These are phyloP conservation scores for Botrytis fabae DNA, from an alignment of 2,329 filamentous ascomycete species.

Conservation along the genomic window DNA sequence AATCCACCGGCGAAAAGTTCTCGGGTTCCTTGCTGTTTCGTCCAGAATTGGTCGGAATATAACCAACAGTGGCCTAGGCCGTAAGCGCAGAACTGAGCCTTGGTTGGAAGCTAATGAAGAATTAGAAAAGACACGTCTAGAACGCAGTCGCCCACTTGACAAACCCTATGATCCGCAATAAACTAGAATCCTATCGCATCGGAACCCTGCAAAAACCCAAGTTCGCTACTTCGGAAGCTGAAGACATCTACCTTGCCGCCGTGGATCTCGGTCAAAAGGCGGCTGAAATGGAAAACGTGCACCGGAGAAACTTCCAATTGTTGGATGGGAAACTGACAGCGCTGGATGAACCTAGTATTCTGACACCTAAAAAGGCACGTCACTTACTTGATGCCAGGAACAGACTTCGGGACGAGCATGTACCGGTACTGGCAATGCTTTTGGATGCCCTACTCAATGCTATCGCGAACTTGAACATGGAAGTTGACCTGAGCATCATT, in stretches of 20 bases:
- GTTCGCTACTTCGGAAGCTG: not conserved
- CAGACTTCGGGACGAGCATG: not conserved
- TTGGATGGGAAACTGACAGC: constrained; percentile 4
- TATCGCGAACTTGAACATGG: not conserved
- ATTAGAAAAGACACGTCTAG: constrained; percentile 8
- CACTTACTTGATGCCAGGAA: not conserved
- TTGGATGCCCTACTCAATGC: not conserved
- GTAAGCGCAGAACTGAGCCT: not conserved
- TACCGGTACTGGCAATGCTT: not conserved
- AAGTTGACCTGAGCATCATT: not conserved
- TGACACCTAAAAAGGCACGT: not conserved
- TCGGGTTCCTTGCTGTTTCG: constrained; percentile 3
- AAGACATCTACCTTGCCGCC: not conserved
- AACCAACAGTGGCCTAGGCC: constrained; percentile 5
- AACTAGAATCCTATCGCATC: constrained; percentile 1
- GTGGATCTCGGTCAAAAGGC: constrained; percentile 8
- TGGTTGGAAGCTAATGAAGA: constrained; percentile 9
- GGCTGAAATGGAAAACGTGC: constrained; percentile 7
- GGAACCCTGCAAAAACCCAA: not conserved
- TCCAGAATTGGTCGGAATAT: constrained; percentile 3
- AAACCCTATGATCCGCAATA: not conserved
- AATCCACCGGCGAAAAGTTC: not conserved
- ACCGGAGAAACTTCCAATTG: not conserved
- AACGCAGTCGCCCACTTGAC: constrained; percentile 10
- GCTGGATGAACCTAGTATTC: not conserved